A percentile compares a stretch with the other conserved stretches of the same genome.
These are phyloP conservation scores for Gossypium trilobum DNA, from an alignment of 441 rosid genomes.

Conservation along the genomic window DNA sequence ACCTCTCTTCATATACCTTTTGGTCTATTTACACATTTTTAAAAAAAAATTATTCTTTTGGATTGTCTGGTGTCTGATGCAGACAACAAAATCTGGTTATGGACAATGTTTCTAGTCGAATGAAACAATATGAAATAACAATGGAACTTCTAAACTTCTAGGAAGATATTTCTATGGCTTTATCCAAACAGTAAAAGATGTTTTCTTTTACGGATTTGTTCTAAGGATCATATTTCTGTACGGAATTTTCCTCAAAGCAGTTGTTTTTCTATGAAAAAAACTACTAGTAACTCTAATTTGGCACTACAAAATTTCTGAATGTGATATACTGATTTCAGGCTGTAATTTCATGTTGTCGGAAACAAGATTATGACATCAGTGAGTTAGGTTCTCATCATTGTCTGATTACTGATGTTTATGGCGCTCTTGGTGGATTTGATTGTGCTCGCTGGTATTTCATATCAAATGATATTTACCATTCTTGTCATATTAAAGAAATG, in stretches of 20 bases:
- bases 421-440: conserved; percentile 41
- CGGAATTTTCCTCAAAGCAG: not conserved
- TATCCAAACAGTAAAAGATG: not conserved
- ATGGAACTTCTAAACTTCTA: not conserved
- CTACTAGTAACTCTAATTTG: conserved; percentile 2
- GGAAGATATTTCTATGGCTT: not conserved
- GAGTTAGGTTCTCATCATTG: conserved; percentile 31
- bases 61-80: not conserved
- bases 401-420: conserved; percentile 52
- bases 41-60: not conserved
- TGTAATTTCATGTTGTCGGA: conserved; percentile 42
- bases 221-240: not conserved
- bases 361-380: conserved; percentile 25
- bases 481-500: conserved; percentile 39
- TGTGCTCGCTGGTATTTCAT: conserved; percentile 43
- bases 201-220: not conserved
- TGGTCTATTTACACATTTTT: not conserved
- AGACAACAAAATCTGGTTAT: not conserved
- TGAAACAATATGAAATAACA: not conserved
- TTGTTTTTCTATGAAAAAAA: not conserved
- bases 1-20: conserved; percentile 4
- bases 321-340: conserved; percentile 50
- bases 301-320: conserved; percentile 16
- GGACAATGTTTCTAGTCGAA: not conserved
- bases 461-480: conserved; percentile 40